Percentiles rank a stretch among this genome's conserved stretches.
These are phyloP conservation scores for Sporopachydermia cereana DNA, from an alignment of 1,139 yeast species.

Conservation along the genomic window DNA sequence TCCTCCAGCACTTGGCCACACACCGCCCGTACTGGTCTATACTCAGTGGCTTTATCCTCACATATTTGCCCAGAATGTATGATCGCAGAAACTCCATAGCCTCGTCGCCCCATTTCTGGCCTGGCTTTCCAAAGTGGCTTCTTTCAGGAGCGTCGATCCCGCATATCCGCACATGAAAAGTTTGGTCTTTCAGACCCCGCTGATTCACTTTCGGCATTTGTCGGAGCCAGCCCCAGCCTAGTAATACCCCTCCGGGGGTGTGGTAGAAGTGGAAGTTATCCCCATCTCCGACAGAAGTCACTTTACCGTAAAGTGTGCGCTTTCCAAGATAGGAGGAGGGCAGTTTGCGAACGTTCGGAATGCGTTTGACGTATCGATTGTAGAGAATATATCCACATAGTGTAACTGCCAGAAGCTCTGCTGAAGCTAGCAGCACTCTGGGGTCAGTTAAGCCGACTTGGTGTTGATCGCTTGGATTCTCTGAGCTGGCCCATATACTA, in stretches of 20 bases:
- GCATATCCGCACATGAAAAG: conserved; percentile 60
- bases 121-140: conserved; percentile 88
- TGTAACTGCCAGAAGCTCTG: conserved; percentile 9
- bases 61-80: conserved; percentile 51
- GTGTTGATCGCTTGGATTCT: too few relatives aligned
- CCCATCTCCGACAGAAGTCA: conserved; percentile 92
- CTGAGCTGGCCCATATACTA: too few relatives aligned
- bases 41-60: conserved; percentile 65
- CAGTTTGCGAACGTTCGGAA: conserved; percentile 29
- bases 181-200: conserved; percentile 23
- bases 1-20: conserved; percentile 72
- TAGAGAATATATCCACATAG: conserved; percentile 28
- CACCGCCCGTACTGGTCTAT: conserved; percentile 85
- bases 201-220: conserved; percentile 33
- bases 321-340: conserved; percentile 29
- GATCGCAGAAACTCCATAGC: conserved; percentile 66
- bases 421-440: background rate
- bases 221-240: conserved; percentile 94
- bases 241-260: conserved; percentile 78
- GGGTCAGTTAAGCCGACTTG: background rate
- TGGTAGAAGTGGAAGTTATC: conserved; percentile 89
- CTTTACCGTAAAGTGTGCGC: conserved; percentile 57
- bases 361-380: conserved; percentile 26
- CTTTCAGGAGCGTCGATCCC: conserved; percentile 99
- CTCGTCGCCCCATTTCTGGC: conserved; percentile 82